Percentiles rank a stretch among this genome's conserved stretches.
Evolutionary conservation across 2,329 filamentous ascomycete species (phyloP).

Genomic region (Trichothecium roseum): DNA sequence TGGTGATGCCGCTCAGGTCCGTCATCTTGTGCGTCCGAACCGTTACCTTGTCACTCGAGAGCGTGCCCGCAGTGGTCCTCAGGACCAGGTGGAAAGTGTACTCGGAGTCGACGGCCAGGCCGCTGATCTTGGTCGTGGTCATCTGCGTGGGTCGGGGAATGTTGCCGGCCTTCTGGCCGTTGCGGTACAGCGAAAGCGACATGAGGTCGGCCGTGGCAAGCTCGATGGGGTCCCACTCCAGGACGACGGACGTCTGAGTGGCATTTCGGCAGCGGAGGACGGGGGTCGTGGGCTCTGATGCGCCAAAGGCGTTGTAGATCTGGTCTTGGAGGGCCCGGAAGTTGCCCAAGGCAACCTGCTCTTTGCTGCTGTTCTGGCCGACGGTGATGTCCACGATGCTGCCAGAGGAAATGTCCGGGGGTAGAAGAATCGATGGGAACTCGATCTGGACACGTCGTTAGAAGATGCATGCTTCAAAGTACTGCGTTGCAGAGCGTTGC

Average conservation of each 20-base stretch:
- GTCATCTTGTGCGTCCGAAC: constrained; percentile 98
- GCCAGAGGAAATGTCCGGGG: constrained; percentile 87
- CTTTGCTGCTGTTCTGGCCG: constrained; percentile 71
- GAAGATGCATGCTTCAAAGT: constrained; percentile 6
- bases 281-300: constrained; percentile 64
- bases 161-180: constrained; percentile 91
- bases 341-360: constrained; percentile 60
- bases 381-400: constrained; percentile 98
- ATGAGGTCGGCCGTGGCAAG: constrained; percentile 87
- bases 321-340: constrained; percentile 82
- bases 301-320: constrained; percentile 80
- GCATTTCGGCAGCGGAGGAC: constrained; percentile 88
- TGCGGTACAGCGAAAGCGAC: constrained; percentile 83
- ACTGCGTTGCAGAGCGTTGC: not conserved
- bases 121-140: constrained; percentile 92
- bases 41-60: constrained; percentile 68
- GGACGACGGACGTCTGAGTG: constrained; percentile 94
- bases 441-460: constrained; percentile 60
- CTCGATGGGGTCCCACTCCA: constrained; percentile 94
- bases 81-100: constrained; percentile 92
- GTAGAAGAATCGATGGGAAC: constrained; percentile 94
- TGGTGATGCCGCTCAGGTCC: constrained; percentile 87
- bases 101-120: constrained; percentile 90
- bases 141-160: constrained; percentile 82
- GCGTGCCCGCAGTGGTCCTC: constrained; percentile 82